Percentiles rank a stretch among this genome's conserved stretches.
phyloP scores from a whole-genome alignment of 2,329 filamentous ascomycete species.

The Didymella pinodella region DNA sequence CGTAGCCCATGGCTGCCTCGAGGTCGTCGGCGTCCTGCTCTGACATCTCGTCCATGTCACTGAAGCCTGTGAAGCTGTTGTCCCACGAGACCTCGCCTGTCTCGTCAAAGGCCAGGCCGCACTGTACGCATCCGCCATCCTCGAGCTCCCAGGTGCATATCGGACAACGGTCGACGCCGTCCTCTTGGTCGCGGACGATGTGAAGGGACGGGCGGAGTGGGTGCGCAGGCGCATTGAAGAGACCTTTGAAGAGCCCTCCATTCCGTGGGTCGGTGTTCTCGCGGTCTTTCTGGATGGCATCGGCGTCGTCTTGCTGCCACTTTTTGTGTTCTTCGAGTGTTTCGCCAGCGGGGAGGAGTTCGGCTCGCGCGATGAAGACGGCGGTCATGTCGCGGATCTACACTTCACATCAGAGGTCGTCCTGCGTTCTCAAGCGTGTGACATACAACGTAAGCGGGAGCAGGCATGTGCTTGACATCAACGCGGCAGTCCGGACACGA shows the following conservation, averaged over 20 bases:
- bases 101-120: conserved; percentile 60
- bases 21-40: conserved; percentile 53
- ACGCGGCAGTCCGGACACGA: conserved; percentile 74
- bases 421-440: too few relatives aligned
- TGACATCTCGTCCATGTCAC: conserved; percentile 55
- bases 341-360: conserved; percentile 69
- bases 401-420: too few relatives aligned
- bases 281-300: conserved; percentile 67
- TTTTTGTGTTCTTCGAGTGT: conserved; percentile 67
- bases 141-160: conserved; percentile 70
- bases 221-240: conserved; percentile 55
- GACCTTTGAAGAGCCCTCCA: conserved; percentile 70
- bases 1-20: conserved; percentile 51
- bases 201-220: conserved; percentile 39
- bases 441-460: conserved; percentile 69
- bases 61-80: conserved; percentile 54
- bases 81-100: conserved; percentile 53
- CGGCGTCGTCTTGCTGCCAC: conserved; percentile 66
- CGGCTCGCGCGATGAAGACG: conserved; percentile 66
- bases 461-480: conserved; percentile 65
- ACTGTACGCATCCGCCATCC: conserved; percentile 65
- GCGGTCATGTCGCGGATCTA: conserved; percentile 71
- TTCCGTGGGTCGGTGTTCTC: conserved; percentile 57
- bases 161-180: conserved; percentile 70
- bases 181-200: conserved; percentile 63